These are phyloP conservation scores for Sporisorium reilianum DNA, from an alignment of 1,284 basidiomycete genomes.

Conservation along the genomic window DNA sequence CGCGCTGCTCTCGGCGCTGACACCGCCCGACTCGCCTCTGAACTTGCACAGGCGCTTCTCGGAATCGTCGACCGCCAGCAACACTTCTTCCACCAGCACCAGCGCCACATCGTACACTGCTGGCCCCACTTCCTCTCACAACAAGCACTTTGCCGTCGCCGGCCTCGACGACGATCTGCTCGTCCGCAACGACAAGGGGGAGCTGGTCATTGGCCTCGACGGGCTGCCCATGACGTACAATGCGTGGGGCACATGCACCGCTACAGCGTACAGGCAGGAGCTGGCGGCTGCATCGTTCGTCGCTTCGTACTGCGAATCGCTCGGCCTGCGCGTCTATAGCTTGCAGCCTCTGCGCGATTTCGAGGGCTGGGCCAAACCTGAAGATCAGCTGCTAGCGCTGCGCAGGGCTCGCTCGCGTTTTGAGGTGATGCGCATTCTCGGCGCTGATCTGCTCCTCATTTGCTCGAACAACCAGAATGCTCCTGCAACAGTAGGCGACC, in stretches of 20 bases:
- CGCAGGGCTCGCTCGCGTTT: conserved; percentile 46
- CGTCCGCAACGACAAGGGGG: conserved; percentile 73
- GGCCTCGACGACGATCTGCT: conserved; percentile 63
- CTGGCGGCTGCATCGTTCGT: conserved; percentile 64
- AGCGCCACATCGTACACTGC: conserved; percentile 43
- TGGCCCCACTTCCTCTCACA: too few species aligned
- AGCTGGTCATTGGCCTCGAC: conserved; percentile 73
- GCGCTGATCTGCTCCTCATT: conserved; percentile 57
- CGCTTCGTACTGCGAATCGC: conserved; percentile 43
- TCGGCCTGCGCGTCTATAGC: conserved; percentile 65
- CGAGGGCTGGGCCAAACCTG: conserved; percentile 61
- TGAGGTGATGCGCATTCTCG: conserved; percentile 57
- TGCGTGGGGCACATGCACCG: conserved; percentile 47
- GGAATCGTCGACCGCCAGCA: conserved; percentile 13
- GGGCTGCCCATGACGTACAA: conserved; percentile 53
- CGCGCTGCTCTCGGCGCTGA: conserved; percentile 10
- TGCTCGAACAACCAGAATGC: conserved; percentile 63
- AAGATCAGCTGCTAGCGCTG: conserved; percentile 39
- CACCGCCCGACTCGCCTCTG: conserved; percentile 52
- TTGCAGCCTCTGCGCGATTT: conserved; percentile 70
- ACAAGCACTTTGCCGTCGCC: conserved; percentile 10
- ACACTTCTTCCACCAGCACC: conserved; percentile 16
- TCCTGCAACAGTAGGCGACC: conserved; percentile 53
- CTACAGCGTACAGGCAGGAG: conserved; percentile 38
- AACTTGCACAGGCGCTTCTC: conserved; percentile 26